Base-by-base conservation (phyloP, 2,329 filamentous ascomycete genomes). In the Didymella sp. region DNA sequence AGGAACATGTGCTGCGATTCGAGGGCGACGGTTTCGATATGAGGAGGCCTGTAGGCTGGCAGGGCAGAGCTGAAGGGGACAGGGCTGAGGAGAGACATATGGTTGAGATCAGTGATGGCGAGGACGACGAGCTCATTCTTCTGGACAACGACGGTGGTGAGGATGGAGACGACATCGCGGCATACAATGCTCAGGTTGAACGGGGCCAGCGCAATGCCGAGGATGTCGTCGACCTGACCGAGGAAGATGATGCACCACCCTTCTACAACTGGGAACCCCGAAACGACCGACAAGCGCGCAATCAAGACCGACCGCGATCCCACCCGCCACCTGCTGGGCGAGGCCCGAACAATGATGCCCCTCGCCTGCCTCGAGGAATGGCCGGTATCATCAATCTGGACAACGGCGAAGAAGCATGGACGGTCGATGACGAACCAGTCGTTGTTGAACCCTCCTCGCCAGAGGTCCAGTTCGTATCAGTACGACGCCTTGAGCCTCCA, bases 1-100 rank as follows among this genome's bases (percentile, higher is more conserved):
- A 43, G 13, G 38, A 22, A 13, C 43, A 41, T 28, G 11, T 30
- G 13, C 41, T 24, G 25, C 74, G 78, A 59, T 82, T 73, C 61
- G 69, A 76, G 13, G 81, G 84, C n/a, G 82, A 85, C 73, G 84
- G 84, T 4, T 75, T 80, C 41, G 85, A 87, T 60, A 83, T 78
- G 59, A 77, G 84, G 56, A 77, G 82, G 58, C 85, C 85, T 1
- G 72, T 78, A 15, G 76, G 78, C 15, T 73, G 77, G 73, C 56
- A 44, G n/a, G n/a, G 12, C 6, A 47, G 38, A 48, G 54, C 37
- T 38, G 48, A 48, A 21, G 37, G 35, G 30, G 38, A 17, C 25
- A 24, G 48, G 38, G 43, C 41, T 28, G 48, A 48, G 12, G 31
- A 43, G 19, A 40, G 19, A 40, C 48, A 52, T n/a, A 33, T 48